A percentile compares a stretch with the other conserved stretches of the same genome.
phyloP scores from a whole-genome alignment of 345 rosid species.

The Eucalyptus decipiens region DNA sequence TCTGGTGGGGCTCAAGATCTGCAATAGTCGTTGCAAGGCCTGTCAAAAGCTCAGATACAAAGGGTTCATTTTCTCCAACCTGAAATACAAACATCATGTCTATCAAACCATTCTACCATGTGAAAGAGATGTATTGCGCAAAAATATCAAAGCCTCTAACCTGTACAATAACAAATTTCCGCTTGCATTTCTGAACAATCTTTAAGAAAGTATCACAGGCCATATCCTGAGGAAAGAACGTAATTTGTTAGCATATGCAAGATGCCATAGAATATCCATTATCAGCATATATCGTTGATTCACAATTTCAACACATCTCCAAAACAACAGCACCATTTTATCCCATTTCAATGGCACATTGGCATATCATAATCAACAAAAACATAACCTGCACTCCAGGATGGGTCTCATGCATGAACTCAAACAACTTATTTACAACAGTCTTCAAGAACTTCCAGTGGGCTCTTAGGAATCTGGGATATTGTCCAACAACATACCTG shows the following conservation, averaged over 20 bases:
- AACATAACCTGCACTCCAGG: constrained; percentile 92
- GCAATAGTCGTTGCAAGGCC: constrained; percentile 90
- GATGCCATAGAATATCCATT: background rate
- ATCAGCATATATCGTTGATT: background rate
- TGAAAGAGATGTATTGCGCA: background rate
- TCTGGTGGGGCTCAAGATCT: constrained; percentile 99
- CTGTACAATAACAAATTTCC: constrained; percentile 92
- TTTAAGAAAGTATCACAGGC: constrained; percentile 99
- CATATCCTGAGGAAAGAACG: constrained; percentile 65
- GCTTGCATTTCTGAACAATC: constrained; percentile 99
- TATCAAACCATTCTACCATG: background rate
- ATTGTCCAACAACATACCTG: constrained; percentile 99
- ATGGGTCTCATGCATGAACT: constrained; percentile 99
- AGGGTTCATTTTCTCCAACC: constrained; percentile 98
- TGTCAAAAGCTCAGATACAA: constrained; percentile 93
- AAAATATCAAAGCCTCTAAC: constrained; percentile 9
- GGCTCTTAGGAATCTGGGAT: constrained; percentile 97
- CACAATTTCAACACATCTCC: background rate
- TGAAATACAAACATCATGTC: constrained; percentile 13
- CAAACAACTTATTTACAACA: constrained; percentile 95
- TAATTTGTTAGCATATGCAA: background rate
- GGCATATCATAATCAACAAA: background rate
- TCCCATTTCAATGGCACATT: background rate
- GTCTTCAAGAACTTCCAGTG: constrained; percentile 99
- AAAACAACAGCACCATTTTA: background rate